Conservation (phyloP, 352 stramenopile genomes). For the Phytophthora ramorum region DNA sequence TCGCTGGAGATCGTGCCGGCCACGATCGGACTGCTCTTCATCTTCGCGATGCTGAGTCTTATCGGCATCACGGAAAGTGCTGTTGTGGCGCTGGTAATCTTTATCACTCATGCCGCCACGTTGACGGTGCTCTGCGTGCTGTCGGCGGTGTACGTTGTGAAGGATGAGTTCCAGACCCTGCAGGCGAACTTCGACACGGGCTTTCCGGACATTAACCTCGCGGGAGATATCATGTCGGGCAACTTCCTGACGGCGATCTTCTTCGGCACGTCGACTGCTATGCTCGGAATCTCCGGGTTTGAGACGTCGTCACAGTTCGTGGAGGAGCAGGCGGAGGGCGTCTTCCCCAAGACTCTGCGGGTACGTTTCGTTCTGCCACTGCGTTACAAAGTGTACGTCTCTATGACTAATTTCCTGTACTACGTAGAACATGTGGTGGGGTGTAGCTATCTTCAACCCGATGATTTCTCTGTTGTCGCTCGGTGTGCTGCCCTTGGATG, state of each 20-base stretch:
- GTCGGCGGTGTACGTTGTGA: slow-evolving; percentile 81
- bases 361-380: slow-evolving; percentile 32
- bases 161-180: slow-evolving; percentile 84
- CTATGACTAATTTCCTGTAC: slow-evolving; percentile 2
- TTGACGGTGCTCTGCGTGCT: slow-evolving; percentile 83
- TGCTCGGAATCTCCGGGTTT: slow-evolving; percentile 96
- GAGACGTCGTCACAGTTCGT: slow-evolving; percentile 96
- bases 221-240: slow-evolving; percentile 75
- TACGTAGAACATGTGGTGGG: slow-evolving; percentile 94
- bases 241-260: slow-evolving; percentile 90
- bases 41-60: slow-evolving; percentile 92
- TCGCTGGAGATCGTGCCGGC: slow-evolving; percentile 79
- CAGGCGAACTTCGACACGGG: slow-evolving; percentile 81
- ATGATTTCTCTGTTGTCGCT: slow-evolving; percentile 93
- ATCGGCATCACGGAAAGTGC: slow-evolving; percentile 94
- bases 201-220: slow-evolving; percentile 91
- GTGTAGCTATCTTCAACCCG: slow-evolving; percentile 95
- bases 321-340: slow-evolving; percentile 94
- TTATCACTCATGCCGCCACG: slow-evolving; percentile 90
- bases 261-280: slow-evolving; percentile 93
- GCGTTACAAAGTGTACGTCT: background rate
- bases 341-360: slow-evolving; percentile 94
- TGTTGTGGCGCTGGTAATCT: slow-evolving; percentile 92
- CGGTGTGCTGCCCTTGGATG: slow-evolving; percentile 86
- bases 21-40: slow-evolving; percentile 88